Percentiles rank a stretch among this genome's conserved stretches.
These are phyloP conservation scores for Pachysandra terminalis DNA, from an alignment of 164 flowering plant genomes.

Conservation along the genomic window DNA sequence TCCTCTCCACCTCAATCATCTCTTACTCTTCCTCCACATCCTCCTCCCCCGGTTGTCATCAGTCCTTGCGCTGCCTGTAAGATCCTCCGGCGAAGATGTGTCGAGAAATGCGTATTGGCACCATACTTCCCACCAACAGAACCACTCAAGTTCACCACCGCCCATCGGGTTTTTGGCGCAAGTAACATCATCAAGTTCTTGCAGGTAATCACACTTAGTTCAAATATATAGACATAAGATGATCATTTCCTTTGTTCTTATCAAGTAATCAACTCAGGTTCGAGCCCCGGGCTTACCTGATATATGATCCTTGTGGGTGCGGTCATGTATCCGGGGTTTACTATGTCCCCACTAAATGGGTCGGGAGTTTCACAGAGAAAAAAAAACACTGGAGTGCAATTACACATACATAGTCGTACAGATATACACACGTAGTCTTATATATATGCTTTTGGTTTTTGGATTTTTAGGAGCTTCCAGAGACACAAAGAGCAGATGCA, in stretches of 20 bases:
- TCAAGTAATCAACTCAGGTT: too few species aligned
- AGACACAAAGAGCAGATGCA: slow-evolving; percentile 62
- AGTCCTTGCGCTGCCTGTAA: slow-evolving; percentile 85
- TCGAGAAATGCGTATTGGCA: slow-evolving; percentile 63
- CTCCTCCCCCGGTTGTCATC: slow-evolving; percentile 27
- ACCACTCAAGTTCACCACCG: slow-evolving; percentile 76
- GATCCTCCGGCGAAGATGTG: slow-evolving; percentile 71
- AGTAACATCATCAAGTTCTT: slow-evolving; percentile 78
- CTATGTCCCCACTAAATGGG: too few species aligned
- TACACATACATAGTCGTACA: too few species aligned
- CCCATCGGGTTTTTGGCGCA: slow-evolving; percentile 78
- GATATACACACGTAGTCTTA: too few species aligned
- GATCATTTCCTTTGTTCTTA: background rate
- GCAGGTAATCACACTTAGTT: slow-evolving; percentile 63
- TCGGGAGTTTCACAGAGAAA: too few species aligned
- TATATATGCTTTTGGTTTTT: background rate
- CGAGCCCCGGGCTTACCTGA: too few species aligned
- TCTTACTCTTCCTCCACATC: too few species aligned
- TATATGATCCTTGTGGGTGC: too few species aligned
- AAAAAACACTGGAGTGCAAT: too few species aligned
- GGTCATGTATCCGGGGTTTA: too few species aligned
- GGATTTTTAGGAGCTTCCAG: slow-evolving; percentile 68
- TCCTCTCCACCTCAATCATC: slow-evolving; percentile 14
- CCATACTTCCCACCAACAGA: slow-evolving; percentile 78
- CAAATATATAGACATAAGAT: too few species aligned